These are phyloP conservation scores for Achaetomium macrosporum DNA, from an alignment of 2,329 filamentous ascomycete genomes.

Conservation along the genomic window DNA sequence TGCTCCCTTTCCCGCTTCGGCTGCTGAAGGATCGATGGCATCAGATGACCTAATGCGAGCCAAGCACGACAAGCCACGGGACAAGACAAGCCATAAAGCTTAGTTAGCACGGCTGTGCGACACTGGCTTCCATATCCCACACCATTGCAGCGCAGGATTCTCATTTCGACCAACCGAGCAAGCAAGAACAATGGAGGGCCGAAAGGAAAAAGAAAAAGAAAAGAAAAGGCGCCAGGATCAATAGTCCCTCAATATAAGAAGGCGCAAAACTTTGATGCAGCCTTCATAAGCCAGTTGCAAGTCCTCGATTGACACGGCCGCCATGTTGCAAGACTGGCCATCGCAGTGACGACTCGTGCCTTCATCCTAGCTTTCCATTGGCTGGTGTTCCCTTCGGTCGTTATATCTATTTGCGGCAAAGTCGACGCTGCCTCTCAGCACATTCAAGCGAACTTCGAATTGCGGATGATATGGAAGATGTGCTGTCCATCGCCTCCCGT, in stretches of 20 bases:
- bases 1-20: slow-evolving; percentile 4
- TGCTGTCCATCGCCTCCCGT: too few relatives aligned
- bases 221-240: not conserved
- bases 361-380: slow-evolving; percentile 1
- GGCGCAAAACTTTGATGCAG: too few relatives aligned
- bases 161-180: not conserved
- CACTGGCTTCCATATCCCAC: not conserved
- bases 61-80: slow-evolving; percentile 10
- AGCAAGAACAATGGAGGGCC: too few relatives aligned
- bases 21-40: not conserved
- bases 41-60: not conserved
- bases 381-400: not conserved
- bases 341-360: slow-evolving; percentile 1
- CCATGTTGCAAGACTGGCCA: not conserved
- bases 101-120: slow-evolving; percentile 4
- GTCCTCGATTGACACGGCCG: not conserved
- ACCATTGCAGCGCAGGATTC: not conserved
- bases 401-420: not conserved
- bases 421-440: not conserved
- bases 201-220: too few relatives aligned
- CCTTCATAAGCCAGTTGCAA: not conserved
- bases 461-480: too few relatives aligned
- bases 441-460: too few relatives aligned
- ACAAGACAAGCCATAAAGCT: slow-evolving; percentile 6
- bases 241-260: not conserved